Percentiles rank a stretch among this genome's conserved stretches.
Evolutionary conservation across 345 rosid genomes (phyloP).

Genomic region (Gossypium longicalyx): DNA sequence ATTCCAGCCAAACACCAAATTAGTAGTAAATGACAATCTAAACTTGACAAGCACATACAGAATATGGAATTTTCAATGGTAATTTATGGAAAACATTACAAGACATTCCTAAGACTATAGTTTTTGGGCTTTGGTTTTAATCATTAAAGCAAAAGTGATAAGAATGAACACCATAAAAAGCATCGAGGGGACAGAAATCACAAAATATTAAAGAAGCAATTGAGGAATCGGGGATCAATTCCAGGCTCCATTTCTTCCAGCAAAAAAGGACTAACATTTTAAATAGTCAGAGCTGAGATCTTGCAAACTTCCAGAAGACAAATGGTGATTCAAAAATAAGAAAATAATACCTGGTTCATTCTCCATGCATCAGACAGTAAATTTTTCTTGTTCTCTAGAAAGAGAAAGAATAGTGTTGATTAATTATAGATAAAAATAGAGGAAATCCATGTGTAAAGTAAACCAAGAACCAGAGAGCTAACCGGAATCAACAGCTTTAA

Average conservation of each 20-base stretch:
- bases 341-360: background rate
- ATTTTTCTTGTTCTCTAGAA: slow-evolving; percentile 59
- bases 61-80: background rate
- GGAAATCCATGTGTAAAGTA: background rate
- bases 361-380: background rate
- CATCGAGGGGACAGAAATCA: background rate
- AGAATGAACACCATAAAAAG: background rate
- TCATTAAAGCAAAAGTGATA: slow-evolving; percentile 1
- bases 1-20: background rate
- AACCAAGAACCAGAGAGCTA: slow-evolving; percentile 8
- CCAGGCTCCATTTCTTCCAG: background rate
- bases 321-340: background rate
- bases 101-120: background rate
- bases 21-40: background rate
- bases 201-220: background rate
- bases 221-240: background rate
- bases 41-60: background rate
- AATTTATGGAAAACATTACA: background rate
- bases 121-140: background rate
- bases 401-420: background rate
- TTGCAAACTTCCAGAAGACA: background rate
- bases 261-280: background rate
- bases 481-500: slow-evolving; percentile 97
- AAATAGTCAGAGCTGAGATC: background rate
- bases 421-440: background rate